Percentiles rank a stretch among this genome's conserved stretches.
These are phyloP conservation scores for Suhomyces ambrosiae DNA, from an alignment of 1,139 yeast species.

Conservation along the genomic window DNA sequence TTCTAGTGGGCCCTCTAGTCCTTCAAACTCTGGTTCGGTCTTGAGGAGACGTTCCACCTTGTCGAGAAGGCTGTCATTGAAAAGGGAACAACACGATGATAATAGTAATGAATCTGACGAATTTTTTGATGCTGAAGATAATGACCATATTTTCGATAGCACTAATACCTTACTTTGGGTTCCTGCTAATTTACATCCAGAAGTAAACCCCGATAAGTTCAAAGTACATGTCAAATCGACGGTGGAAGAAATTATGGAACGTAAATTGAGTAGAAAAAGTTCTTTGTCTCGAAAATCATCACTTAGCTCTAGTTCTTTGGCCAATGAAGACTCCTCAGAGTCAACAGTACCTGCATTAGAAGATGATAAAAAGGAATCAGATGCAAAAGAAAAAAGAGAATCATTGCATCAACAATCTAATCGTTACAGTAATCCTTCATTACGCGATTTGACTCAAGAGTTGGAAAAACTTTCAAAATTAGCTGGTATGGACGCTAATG, in stretches of 20 bases:
- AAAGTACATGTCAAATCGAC: constrained; percentile 78
- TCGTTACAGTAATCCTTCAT: constrained; percentile 52
- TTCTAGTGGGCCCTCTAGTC: constrained; percentile 3
- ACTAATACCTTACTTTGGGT: constrained; percentile 70
- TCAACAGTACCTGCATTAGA: constrained; percentile 10
- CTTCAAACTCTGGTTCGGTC: constrained; percentile 2
- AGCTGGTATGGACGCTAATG: constrained; percentile 74
- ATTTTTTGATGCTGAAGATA: constrained; percentile 28
- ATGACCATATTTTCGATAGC: constrained; percentile 30
- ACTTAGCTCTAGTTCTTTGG: constrained; percentile 18
- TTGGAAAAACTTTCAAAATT: constrained; percentile 63
- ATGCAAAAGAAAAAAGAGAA: constrained; percentile 12
- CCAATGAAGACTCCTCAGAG: constrained; percentile 9
- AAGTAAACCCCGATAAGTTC: constrained; percentile 89
- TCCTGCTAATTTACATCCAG: constrained; percentile 93
- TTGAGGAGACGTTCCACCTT: constrained; percentile 12
- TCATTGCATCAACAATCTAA: constrained; percentile 14
- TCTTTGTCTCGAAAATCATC: constrained; percentile 37
- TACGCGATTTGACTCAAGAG: constrained; percentile 67
- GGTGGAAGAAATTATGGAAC: constrained; percentile 70
- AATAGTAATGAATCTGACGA: constrained; percentile 21
- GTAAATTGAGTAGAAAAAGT: constrained; percentile 35
- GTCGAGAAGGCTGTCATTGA: constrained; percentile 14
- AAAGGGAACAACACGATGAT: constrained; percentile 10
- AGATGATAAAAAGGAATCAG: constrained; percentile 4